Conservation (phyloP, 805 yeast genomes). For the Starmerella powellii region DNA sequence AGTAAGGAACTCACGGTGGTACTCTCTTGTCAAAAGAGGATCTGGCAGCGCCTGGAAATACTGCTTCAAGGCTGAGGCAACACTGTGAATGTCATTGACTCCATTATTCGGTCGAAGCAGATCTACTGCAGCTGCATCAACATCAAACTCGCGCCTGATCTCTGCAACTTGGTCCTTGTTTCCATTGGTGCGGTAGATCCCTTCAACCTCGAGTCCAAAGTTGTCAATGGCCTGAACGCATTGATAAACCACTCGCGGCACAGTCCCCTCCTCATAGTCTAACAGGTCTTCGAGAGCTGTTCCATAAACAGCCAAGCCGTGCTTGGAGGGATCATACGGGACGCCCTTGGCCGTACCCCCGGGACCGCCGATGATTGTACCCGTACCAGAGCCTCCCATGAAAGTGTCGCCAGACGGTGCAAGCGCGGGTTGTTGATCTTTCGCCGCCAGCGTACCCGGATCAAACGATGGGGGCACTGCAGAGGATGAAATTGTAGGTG, state of each 20-base stretch:
- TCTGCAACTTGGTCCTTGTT: conserved; percentile 62
- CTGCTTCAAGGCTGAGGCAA: conserved; percentile 76
- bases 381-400: too few relatives aligned
- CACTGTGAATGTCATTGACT: conserved; percentile 70
- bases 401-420: too few relatives aligned
- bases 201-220: conserved; percentile 76
- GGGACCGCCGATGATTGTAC: neutral
- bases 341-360: neutral
- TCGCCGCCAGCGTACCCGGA: too few relatives aligned
- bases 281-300: conserved; percentile 66
- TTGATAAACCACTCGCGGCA: conserved; percentile 78
- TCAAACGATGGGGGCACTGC: neutral
- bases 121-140: conserved; percentile 47
- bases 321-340: conserved; percentile 24
- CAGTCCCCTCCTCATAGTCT: conserved; percentile 76
- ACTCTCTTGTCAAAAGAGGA: conserved; percentile 60
- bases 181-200: conserved; percentile 79
- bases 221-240: conserved; percentile 79
- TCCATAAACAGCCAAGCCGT: conserved; percentile 54
- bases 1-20: conserved; percentile 49
- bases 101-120: conserved; percentile 45
- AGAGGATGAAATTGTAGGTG: neutral
- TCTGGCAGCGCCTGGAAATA: conserved; percentile 81
- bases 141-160: conserved; percentile 49
- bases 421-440: too few relatives aligned